Evolutionary conservation across 495 filamentous ascomycete genomes (phyloP).

Genomic region (Amphirosellinia nigrospora): DNA sequence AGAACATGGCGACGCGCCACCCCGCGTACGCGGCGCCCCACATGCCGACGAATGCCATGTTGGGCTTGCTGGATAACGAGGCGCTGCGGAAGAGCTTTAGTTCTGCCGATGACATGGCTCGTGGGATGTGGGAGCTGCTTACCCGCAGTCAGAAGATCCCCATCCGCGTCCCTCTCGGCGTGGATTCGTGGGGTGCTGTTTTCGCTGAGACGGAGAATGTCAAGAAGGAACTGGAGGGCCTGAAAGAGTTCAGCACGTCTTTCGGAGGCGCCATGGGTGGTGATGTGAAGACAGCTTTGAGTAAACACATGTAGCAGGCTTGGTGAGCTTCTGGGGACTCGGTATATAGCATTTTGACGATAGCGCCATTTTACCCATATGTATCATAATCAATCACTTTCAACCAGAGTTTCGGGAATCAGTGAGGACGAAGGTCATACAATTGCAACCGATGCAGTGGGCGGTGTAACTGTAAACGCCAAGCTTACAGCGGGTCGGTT

Average conservation of each 20-base stretch:
- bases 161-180: conserved; percentile 53
- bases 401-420: background rate
- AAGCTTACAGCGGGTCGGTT: background rate
- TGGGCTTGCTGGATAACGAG: conserved; percentile 42
- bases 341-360: background rate
- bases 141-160: conserved; percentile 45
- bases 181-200: conserved; percentile 46
- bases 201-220: conserved; percentile 43
- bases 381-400: background rate
- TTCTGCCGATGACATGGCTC: conserved; percentile 44
- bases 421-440: background rate
- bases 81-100: conserved; percentile 41
- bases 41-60: conserved; percentile 44
- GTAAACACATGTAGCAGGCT: background rate
- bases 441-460: background rate
- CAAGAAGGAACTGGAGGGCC: conserved; percentile 41
- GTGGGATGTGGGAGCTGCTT: conserved; percentile 46
- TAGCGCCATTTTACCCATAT: background rate
- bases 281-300: background rate
- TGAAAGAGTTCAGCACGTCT: conserved; percentile 39
- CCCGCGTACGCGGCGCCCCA: conserved; percentile 45
- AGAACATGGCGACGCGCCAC: conserved; percentile 30
- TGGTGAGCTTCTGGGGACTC: background rate
- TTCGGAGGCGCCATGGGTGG: conserved; percentile 20
- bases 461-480: background rate